A percentile compares a stretch with the other conserved stretches of the same genome.
Evolutionary conservation across 2,329 filamentous ascomycete species (phyloP).

Genomic region (Verticillium nonalfalfae): DNA sequence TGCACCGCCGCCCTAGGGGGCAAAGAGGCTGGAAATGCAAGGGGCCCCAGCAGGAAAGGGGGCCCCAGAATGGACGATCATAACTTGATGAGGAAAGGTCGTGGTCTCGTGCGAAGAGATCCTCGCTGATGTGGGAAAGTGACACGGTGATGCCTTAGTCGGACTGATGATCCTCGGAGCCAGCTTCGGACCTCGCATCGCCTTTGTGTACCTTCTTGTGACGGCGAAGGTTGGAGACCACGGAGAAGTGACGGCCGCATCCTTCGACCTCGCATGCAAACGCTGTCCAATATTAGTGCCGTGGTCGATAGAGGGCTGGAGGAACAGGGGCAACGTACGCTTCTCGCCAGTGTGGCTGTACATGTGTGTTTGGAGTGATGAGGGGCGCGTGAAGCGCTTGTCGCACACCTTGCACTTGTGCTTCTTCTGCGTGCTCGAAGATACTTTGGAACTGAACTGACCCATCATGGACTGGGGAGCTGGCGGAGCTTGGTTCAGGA

Average conservation of each 20-base stretch:
- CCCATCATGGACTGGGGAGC: conserved; percentile 98
- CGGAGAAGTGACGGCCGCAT: conserved; percentile 92
- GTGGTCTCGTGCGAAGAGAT: conserved; percentile 8
- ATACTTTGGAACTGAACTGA: conserved; percentile 94
- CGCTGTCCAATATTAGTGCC: conserved; percentile 43
- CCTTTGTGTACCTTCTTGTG: conserved; percentile 96
- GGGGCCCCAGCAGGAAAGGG: background rate
- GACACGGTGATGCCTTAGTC: conserved; percentile 31
- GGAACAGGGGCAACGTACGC: conserved; percentile 56
- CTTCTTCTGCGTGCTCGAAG: conserved; percentile 95
- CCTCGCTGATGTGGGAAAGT: background rate
- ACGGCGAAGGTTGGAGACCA: conserved; percentile 89
- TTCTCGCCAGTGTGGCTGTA: conserved; percentile 98
- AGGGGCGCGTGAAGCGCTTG: conserved; percentile 92
- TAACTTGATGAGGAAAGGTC: conserved; percentile 10
- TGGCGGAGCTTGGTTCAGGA: conserved; percentile 60
- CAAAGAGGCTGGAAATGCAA: background rate
- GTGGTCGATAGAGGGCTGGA: background rate
- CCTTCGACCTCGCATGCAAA: conserved; percentile 93
- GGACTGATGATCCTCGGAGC: conserved; percentile 57
- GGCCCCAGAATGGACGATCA: conserved; percentile 4
- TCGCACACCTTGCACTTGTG: conserved; percentile 99
- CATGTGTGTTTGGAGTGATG: conserved; percentile 94
- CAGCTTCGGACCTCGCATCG: conserved; percentile 57
- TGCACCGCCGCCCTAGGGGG: background rate